phyloP scores from a whole-genome alignment of 768 basidiomycete genomes.

The Calocybe gangraenosa region DNA sequence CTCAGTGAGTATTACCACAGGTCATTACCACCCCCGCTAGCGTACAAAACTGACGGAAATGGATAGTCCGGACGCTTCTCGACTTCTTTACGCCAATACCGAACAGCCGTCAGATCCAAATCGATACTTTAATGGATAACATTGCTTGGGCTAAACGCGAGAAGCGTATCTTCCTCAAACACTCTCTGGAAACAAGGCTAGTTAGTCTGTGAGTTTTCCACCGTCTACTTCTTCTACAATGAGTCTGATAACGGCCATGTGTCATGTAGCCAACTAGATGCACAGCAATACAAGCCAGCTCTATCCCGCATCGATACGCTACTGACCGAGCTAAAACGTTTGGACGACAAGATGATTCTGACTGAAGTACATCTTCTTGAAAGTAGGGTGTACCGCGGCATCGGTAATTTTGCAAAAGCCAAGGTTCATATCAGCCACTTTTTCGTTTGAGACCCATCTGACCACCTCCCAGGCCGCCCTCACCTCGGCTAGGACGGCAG shows the following conservation, averaged over 20 bases:
- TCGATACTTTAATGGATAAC: slow-evolving; percentile 82
- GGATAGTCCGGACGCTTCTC: slow-evolving; percentile 90
- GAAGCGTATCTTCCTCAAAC: slow-evolving; percentile 94
- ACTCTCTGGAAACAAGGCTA: slow-evolving; percentile 87
- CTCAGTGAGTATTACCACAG: slow-evolving; percentile 59
- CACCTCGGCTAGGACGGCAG: slow-evolving; percentile 88
- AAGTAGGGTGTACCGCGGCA: slow-evolving; percentile 84
- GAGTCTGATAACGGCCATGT: background rate
- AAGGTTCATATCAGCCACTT: slow-evolving; percentile 61
- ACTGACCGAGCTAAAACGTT: slow-evolving; percentile 84
- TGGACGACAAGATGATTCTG: slow-evolving; percentile 97
- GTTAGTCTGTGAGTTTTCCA: slow-evolving; percentile 53
- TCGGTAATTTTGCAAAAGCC: slow-evolving; percentile 85
- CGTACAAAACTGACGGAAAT: background rate
- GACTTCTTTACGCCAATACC: slow-evolving; percentile 84
- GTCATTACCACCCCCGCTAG: no score
- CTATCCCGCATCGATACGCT: slow-evolving; percentile 79
- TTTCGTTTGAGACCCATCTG: background rate
- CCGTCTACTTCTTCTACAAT: background rate
- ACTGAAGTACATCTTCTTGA: slow-evolving; percentile 96
- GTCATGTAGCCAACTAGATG: slow-evolving; percentile 61
- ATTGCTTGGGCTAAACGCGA: slow-evolving; percentile 90
- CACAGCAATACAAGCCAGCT: slow-evolving; percentile 72
- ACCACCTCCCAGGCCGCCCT: slow-evolving; percentile 62
- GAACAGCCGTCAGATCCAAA: slow-evolving; percentile 69